Conservation (phyloP, 495 filamentous ascomycete species). For the Oidiodendron maius region DNA sequence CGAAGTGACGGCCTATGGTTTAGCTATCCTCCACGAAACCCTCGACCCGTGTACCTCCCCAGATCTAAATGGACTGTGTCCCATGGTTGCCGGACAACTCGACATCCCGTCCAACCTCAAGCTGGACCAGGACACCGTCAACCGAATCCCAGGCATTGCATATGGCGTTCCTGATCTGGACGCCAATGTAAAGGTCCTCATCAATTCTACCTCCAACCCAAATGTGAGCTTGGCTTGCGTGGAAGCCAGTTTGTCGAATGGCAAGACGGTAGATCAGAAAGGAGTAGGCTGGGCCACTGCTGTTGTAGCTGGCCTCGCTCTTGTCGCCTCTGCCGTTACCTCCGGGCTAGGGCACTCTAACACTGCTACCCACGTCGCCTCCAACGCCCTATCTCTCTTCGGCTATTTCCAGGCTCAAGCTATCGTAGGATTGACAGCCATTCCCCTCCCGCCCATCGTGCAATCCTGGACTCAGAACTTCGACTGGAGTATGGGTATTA, state of each 20-base stretch:
- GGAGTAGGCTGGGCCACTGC: slow-evolving; percentile 87
- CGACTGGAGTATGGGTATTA: slow-evolving; percentile 98
- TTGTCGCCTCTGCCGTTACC: slow-evolving; percentile 77
- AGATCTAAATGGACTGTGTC: slow-evolving; percentile 73
- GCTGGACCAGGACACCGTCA: slow-evolving; percentile 49
- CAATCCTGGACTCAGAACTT: slow-evolving; percentile 97
- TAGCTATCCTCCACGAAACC: slow-evolving; percentile 52
- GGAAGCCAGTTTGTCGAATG: slow-evolving; percentile 83
- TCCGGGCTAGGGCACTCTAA: slow-evolving; percentile 88
- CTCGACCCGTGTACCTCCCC: slow-evolving; percentile 70
- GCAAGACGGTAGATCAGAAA: slow-evolving; percentile 85
- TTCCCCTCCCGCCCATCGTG: slow-evolving; percentile 85
- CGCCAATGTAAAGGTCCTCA: slow-evolving; percentile 72
- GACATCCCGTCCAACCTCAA: slow-evolving; percentile 63
- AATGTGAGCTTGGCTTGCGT: slow-evolving; percentile 73
- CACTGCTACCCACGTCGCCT: slow-evolving; percentile 90
- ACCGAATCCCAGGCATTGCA: slow-evolving; percentile 73
- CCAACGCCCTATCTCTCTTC: slow-evolving; percentile 88
- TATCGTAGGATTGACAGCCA: slow-evolving; percentile 83
- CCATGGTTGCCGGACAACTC: slow-evolving; percentile 85
- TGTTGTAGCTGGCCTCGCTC: slow-evolving; percentile 75
- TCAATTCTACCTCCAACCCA: slow-evolving; percentile 57
- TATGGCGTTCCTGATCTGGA: slow-evolving; percentile 92
- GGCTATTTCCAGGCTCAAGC: slow-evolving; percentile 95
- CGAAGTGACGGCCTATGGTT: slow-evolving; percentile 76